Percentiles rank a stretch among this genome's conserved stretches.
phyloP scores from a whole-genome alignment of 768 basidiomycete species.

The Rhizopogon vinicolor region DNA sequence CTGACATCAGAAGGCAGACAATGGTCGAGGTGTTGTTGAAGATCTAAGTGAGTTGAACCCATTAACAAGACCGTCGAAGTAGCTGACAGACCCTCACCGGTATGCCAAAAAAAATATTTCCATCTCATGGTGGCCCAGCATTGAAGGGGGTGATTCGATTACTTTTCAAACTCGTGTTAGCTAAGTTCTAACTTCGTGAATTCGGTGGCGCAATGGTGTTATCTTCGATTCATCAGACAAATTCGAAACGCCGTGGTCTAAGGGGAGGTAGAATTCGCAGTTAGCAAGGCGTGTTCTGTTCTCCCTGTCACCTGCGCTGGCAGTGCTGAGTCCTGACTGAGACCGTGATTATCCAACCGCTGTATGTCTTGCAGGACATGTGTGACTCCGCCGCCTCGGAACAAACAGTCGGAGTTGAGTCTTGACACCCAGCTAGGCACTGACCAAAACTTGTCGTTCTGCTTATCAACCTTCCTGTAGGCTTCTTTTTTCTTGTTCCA shows the following conservation, averaged over 20 bases:
- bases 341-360: background rate
- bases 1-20: background rate
- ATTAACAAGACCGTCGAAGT: background rate
- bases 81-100: background rate
- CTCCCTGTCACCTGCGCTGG: background rate
- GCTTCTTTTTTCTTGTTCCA: too few species aligned
- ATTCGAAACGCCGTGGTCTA: background rate
- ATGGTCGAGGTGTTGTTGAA: background rate
- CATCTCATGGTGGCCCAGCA: too few species aligned
- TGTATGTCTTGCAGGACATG: background rate
- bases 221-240: background rate
- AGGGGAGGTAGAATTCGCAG: background rate
- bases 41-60: background rate
- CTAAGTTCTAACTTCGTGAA: background rate
- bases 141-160: background rate
- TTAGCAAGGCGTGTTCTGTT: background rate
- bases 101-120: background rate
- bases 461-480: too few species aligned
- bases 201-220: background rate
- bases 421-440: too few species aligned
- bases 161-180: background rate
- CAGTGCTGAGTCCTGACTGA: background rate
- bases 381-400: background rate
- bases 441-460: too few species aligned
- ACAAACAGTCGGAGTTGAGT: background rate